phyloP scores from a whole-genome alignment of 2,329 filamentous ascomycete species.

The Talaromyces sp. region DNA sequence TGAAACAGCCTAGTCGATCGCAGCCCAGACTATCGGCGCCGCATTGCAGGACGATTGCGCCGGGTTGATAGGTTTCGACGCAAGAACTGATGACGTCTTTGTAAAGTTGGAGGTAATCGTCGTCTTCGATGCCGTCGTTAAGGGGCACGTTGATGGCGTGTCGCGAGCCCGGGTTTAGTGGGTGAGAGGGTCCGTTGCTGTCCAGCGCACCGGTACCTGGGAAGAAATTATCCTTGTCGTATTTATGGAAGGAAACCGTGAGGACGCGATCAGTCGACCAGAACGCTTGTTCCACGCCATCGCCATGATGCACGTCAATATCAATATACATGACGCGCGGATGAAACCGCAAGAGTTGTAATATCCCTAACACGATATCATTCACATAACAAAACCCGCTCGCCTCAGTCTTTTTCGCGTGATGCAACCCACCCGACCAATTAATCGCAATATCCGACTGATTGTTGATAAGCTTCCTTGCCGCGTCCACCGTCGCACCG shows the following conservation, averaged over 20 bases:
- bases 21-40: conserved; percentile 92
- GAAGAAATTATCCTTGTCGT: conserved; percentile 80
- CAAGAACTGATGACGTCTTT: conserved; percentile 74
- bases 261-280: conserved; percentile 86
- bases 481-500: conserved; percentile 85
- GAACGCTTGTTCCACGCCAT: conserved; percentile 88
- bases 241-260: conserved; percentile 96
- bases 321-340: conserved; percentile 91
- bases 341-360: conserved; percentile 78
- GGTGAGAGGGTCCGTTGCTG: conserved; percentile 77
- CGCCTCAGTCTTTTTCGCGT: conserved; percentile 90
- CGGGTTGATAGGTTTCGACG: conserved; percentile 79
- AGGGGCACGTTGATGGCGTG: conserved; percentile 88
- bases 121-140: conserved; percentile 85
- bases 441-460: conserved; percentile 96
- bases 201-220: conserved; percentile 85
- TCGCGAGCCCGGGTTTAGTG: conserved; percentile 81
- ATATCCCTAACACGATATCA: conserved; percentile 90
- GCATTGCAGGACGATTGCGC: conserved; percentile 90
- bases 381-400: conserved; percentile 99
- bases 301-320: conserved; percentile 88
- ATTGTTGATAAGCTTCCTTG: conserved; percentile 77
- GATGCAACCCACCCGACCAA: conserved; percentile 94
- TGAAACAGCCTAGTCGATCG: conserved; percentile 91
- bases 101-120: conserved; percentile 84